Percentiles rank a stretch among this genome's conserved stretches.
phyloP scores from a whole-genome alignment of 164 flowering plant genomes.

The Tinospora cordifolia region DNA sequence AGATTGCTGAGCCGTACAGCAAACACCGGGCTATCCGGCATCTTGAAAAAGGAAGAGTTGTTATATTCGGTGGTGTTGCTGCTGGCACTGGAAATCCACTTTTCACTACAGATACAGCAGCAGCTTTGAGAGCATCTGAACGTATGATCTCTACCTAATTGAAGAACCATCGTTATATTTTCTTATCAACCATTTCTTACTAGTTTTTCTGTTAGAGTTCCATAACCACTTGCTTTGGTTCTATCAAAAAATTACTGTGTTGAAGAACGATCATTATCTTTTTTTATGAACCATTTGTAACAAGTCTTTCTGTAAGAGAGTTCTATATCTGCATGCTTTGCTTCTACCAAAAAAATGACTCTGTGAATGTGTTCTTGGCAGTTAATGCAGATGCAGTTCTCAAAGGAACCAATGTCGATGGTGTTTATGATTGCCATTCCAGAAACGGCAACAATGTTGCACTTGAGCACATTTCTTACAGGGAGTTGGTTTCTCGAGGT shows the following conservation, averaged over 20 bases:
- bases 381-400: conserved; percentile 87
- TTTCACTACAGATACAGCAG: conserved; percentile 85
- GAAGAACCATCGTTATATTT: no score
- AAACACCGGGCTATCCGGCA: conserved; percentile 79
- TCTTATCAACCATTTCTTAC: no score
- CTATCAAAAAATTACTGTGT: no score
- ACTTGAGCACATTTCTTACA: conserved; percentile 61
- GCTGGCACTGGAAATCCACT: conserved; percentile 84
- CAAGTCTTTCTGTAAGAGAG: not conserved
- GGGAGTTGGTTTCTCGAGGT: conserved; percentile 65
- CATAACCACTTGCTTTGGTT: no score
- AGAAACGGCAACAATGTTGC: conserved; percentile 40
- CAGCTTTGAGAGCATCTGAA: conserved; percentile 88
- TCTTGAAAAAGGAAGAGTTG: conserved; percentile 93
- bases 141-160: no score
- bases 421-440: conserved; percentile 58
- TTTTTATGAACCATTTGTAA: no score
- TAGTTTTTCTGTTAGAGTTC: not conserved
- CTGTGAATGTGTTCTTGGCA: conserved; percentile 16
- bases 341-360: no score
- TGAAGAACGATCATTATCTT: no score
- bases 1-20: conserved; percentile 76
- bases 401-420: conserved; percentile 73
- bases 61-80: conserved; percentile 90
- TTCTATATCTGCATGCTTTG: not conserved